Conservation (phyloP, 164 flowering plant species). For the Vitis rotundifolia region DNA sequence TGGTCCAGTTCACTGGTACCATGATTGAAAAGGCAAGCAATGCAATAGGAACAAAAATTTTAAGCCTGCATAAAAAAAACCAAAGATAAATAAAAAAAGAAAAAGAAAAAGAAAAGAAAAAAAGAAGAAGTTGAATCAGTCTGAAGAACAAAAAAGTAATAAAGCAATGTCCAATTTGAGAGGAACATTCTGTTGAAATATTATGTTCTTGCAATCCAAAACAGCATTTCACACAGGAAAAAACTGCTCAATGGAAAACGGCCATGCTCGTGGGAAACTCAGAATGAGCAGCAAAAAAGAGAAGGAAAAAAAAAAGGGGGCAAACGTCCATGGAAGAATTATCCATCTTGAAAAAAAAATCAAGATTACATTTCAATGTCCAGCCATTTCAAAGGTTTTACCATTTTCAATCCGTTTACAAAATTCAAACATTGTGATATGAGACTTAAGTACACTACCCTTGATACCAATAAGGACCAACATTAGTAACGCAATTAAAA, state of each 20-base stretch:
- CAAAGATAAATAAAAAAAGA: no score
- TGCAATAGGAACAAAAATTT: slow-evolving; percentile 76
- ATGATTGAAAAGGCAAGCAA: slow-evolving; percentile 60
- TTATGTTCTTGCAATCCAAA: not conserved
- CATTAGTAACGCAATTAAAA: no score
- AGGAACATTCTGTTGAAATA: not conserved
- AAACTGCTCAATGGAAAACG: no score
- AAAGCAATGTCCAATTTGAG: not conserved
- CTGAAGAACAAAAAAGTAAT: not conserved
- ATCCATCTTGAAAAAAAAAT: no score
- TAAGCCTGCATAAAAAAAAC: slow-evolving; percentile 53
- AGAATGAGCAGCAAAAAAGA: not conserved
- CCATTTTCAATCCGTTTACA: no score
- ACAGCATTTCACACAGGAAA: not conserved
- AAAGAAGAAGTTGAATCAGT: slow-evolving; percentile 4
- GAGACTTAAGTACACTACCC: no score
- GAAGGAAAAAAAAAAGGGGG: not conserved
- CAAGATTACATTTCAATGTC: no score
- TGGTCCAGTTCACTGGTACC: slow-evolving; percentile 84
- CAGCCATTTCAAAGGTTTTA: no score
- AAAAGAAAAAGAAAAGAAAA: no score
- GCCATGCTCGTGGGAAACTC: no score
- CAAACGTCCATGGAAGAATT: not conserved
- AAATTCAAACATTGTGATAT: no score
- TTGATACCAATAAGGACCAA: no score